These are phyloP conservation scores for Ogataea kodamae DNA, from an alignment of 805 yeast genomes.

Conservation along the genomic window DNA sequence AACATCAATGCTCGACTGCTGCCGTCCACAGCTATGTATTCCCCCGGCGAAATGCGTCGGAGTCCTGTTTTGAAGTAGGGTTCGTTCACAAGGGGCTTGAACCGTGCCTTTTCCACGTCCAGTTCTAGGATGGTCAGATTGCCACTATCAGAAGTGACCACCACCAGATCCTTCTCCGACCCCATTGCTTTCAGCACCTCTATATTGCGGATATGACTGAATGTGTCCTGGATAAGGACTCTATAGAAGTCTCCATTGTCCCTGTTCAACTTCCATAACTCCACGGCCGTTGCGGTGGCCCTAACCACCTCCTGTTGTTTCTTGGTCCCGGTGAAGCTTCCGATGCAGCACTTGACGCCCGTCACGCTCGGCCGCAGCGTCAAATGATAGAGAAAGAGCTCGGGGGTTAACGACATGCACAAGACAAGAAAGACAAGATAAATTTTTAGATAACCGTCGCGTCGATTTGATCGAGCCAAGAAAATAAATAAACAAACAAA, in stretches of 20 bases:
- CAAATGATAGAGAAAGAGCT: constrained; percentile 60
- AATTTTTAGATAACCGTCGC: constrained; percentile 12
- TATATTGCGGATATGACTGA: constrained; percentile 56
- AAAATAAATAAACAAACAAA: too few relatives aligned
- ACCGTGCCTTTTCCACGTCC: constrained; percentile 29
- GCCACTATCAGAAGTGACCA: constrained; percentile 79
- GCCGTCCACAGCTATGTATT: constrained; percentile 66
- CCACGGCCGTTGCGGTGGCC: constrained; percentile 53
- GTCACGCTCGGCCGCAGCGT: constrained; percentile 64
- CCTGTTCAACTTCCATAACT: constrained; percentile 50
- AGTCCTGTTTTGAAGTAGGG: constrained; percentile 74
- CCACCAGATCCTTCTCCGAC: constrained; percentile 51
- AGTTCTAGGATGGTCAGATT: constrained; percentile 47
- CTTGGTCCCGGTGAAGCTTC: constrained; percentile 56
- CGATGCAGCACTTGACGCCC: constrained; percentile 54
- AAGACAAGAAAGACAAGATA: too few relatives aligned
- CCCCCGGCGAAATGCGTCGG: constrained; percentile 73
- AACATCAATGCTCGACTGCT: constrained; percentile 65
- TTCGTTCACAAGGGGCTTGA: constrained; percentile 49
- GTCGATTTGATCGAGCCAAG: too few relatives aligned
- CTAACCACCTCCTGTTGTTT: constrained; percentile 61
- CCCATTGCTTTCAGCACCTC: constrained; percentile 52
- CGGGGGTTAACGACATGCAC: constrained; percentile 26
- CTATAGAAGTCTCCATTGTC: constrained; percentile 52
- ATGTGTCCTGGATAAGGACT: constrained; percentile 43